Base-by-base conservation (phyloP, 768 basidiomycete species). In the Termitomyces sp. region DNA sequence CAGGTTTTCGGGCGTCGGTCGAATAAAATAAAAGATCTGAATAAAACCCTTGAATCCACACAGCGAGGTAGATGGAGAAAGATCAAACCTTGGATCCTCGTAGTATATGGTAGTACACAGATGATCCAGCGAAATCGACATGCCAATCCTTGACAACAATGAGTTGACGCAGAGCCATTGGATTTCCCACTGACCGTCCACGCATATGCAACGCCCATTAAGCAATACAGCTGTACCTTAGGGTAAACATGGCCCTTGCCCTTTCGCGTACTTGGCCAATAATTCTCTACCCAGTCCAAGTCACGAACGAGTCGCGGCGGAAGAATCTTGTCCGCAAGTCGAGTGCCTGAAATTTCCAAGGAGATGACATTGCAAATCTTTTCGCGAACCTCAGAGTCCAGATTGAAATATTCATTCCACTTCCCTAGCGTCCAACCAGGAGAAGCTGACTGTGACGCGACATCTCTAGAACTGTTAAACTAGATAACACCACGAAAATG, bases 341-440 rank as follows among this genome's bases (percentile, higher is more conserved):
- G 77, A 3, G 93, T 94, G 7, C 92, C 93, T 2, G 92, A 92
- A 31, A 98, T 88, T 72, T 99, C 96, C 54, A 98, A 77, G 2
- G 93, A 95, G 59, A 99, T 99, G 36, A 99, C 94, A 69, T 99
- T 99, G 63, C 89, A 86, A 38, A 97, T 86, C 72, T 93, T 96
- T 70, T 96, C 92, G 57, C 91, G 85, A 48, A 81, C 78, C 6
- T 81, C 76, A 0, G 86, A 80, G 20, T 91, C 86, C 14, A 84
- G 78, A 62, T 85, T 81, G 72, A 88, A 92, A 70, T 96, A 96
- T 61, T 89, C 87, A 4, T 89, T 92, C 96, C 96, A 99, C 73
- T 86, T 89, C 8, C 84, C 87, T 3, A 99, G 76, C 15, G 88
- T 92, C 97, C 96, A 98, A 11, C 91, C 91, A 15, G 92, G 83